A percentile compares a stretch with the other conserved stretches of the same genome.
Evolutionary conservation across 768 basidiomycete genomes (phyloP).

Genomic region (Hypsizygus marmoreus): DNA sequence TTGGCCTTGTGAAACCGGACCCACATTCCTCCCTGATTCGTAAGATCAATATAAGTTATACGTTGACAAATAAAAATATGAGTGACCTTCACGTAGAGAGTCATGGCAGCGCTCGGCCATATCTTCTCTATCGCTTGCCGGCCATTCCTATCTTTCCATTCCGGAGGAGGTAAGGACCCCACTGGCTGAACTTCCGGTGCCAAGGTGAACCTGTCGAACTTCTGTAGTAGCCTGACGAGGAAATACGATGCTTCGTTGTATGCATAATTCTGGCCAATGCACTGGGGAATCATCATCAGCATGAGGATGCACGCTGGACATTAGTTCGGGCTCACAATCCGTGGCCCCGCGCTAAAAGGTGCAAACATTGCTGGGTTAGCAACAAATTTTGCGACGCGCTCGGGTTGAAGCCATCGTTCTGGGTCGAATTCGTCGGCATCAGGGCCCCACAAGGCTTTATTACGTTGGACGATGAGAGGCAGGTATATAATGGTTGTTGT

Average conservation of each 20-base stretch:
- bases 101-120: slow-evolving; percentile 65
- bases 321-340: slow-evolving; percentile 38
- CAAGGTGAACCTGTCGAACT: slow-evolving; percentile 59
- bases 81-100: slow-evolving; percentile 65
- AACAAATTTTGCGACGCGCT: slow-evolving; percentile 49
- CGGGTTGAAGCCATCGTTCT: slow-evolving; percentile 72
- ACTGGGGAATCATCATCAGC: slow-evolving; percentile 37
- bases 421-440: slow-evolving; percentile 81
- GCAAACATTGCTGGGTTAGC: slow-evolving; percentile 69
- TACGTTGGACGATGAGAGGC: slow-evolving; percentile 67
- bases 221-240: slow-evolving; percentile 66
- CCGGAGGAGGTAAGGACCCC: slow-evolving; percentile 60
- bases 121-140: slow-evolving; percentile 59
- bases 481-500: slow-evolving; percentile 59
- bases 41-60: slow-evolving; percentile 6
- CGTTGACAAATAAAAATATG: slow-evolving; percentile 4
- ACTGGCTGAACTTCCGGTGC: slow-evolving; percentile 62
- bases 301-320: neutral
- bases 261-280: slow-evolving; percentile 73
- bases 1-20: slow-evolving; percentile 43
- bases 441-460: slow-evolving; percentile 67
- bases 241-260: slow-evolving; percentile 78
- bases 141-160: slow-evolving; percentile 53
- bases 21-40: slow-evolving; percentile 60
- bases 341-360: slow-evolving; percentile 75